phyloP scores from a whole-genome alignment of 768 basidiomycete species.

The Russula sp. region DNA sequence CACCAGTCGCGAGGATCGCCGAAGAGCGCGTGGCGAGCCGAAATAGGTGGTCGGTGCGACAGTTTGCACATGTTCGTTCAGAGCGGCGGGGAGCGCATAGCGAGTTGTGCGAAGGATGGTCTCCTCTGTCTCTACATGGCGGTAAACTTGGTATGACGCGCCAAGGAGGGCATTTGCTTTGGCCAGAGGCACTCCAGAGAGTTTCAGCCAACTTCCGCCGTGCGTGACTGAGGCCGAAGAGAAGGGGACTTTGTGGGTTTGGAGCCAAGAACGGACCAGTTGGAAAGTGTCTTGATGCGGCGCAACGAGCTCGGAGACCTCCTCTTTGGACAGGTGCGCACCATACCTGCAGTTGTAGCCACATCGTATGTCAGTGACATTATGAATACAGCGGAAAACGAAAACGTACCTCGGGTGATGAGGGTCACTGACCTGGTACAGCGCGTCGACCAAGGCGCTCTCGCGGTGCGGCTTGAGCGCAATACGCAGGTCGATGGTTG shows the following conservation, averaged over 20 bases:
- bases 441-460: constrained; percentile 10
- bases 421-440: constrained; percentile 20
- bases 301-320: constrained; percentile 45
- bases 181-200: constrained; percentile 41
- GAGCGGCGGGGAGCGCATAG: constrained; percentile 49
- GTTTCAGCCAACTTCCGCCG: constrained; percentile 52
- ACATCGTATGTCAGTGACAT: too few relatives aligned
- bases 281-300: constrained; percentile 46
- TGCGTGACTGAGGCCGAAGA: constrained; percentile 37
- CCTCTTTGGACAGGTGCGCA: constrained; percentile 50
- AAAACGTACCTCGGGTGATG: constrained; percentile 6
- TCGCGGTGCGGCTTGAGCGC: constrained; percentile 18
- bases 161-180: constrained; percentile 55
- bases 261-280: constrained; percentile 49
- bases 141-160: constrained; percentile 48
- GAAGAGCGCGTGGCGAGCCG: constrained; percentile 46
- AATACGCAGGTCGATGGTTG: constrained; percentile 18
- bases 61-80: constrained; percentile 49
- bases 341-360: constrained; percentile 38
- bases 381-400: too few relatives aligned
- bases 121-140: constrained; percentile 41
- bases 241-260: constrained; percentile 40
- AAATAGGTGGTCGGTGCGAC: constrained; percentile 59
- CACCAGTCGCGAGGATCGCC: constrained; percentile 45
- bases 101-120: constrained; percentile 48